These are phyloP conservation scores for Dalbergia cultrata DNA, from an alignment of 306 rosid genomes.

Conservation along the genomic window DNA sequence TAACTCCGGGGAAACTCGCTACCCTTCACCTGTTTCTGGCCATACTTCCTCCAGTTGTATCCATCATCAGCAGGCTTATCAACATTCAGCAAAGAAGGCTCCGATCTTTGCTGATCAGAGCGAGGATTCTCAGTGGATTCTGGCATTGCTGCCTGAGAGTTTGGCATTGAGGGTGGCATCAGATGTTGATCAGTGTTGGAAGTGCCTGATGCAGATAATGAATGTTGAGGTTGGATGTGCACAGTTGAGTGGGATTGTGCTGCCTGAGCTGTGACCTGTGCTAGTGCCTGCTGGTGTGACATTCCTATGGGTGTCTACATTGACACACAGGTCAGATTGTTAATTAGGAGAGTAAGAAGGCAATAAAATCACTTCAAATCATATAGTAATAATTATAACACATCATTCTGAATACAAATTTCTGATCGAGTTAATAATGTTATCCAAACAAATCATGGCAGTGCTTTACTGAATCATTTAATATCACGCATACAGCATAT, in stretches of 20 bases:
- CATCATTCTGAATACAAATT: no score
- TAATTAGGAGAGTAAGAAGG: conserved; percentile 28
- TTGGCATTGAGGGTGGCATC: conserved; percentile 40
- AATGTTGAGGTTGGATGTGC: conserved; percentile 54
- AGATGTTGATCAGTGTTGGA: conserved; percentile 43
- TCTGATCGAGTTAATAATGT: background rate
- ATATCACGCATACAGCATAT: background rate
- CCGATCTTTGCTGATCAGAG: conserved; percentile 60
- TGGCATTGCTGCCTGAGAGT: conserved; percentile 25
- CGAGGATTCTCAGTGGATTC: conserved; percentile 57
- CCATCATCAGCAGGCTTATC: conserved; percentile 83
- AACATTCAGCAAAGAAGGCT: conserved; percentile 52
- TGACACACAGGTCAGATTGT: conserved; percentile 19
- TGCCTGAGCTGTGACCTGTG: conserved; percentile 74
- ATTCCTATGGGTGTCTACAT: conserved; percentile 71
- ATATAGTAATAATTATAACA: background rate
- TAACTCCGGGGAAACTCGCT: conserved; percentile 85
- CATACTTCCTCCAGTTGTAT: conserved; percentile 86
- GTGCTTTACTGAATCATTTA: background rate
- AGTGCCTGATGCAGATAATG: conserved; percentile 51
- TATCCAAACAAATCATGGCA: background rate
- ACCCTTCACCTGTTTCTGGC: conserved; percentile 91
- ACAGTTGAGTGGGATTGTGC: conserved; percentile 54
- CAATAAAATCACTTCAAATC: background rate
- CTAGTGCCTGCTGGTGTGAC: conserved; percentile 75